A percentile compares a stretch with the other conserved stretches of the same genome.
Evolutionary conservation across 2,329 filamentous ascomycete genomes (phyloP).

Genomic region (Beauveria bassiana): DNA sequence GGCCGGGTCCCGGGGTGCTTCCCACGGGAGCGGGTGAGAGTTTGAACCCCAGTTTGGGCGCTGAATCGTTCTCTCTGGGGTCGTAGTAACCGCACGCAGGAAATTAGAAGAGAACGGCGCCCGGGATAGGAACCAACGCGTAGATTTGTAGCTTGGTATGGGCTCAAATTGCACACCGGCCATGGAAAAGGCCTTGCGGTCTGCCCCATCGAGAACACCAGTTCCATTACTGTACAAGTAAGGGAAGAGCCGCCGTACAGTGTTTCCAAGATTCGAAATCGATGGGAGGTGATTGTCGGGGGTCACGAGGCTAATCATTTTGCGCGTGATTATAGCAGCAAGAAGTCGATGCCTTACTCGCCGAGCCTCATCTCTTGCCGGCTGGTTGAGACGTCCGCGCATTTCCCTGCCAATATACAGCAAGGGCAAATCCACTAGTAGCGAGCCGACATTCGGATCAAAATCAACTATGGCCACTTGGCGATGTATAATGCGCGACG

Average conservation of each 20-base stretch:
- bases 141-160: slow-evolving; percentile 14
- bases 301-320: slow-evolving; percentile 41
- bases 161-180: slow-evolving; percentile 32
- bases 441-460: slow-evolving; percentile 39
- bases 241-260: slow-evolving; percentile 42
- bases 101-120: slow-evolving; percentile 36
- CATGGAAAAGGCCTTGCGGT: slow-evolving; percentile 34
- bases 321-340: slow-evolving; percentile 39
- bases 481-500: slow-evolving; percentile 44
- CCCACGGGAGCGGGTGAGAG: slow-evolving; percentile 14
- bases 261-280: slow-evolving; percentile 35
- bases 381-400: slow-evolving; percentile 9
- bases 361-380: slow-evolving; percentile 20
- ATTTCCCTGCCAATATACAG: background rate
- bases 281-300: slow-evolving; percentile 38
- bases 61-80: background rate
- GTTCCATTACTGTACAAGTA: slow-evolving; percentile 23
- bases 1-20: slow-evolving; percentile 18
- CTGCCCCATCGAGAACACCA: background rate
- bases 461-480: slow-evolving; percentile 39
- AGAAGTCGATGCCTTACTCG: slow-evolving; percentile 32
- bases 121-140: slow-evolving; percentile 38
- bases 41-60: background rate
- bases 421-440: slow-evolving; percentile 38
- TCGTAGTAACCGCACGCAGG: slow-evolving; percentile 9